These are phyloP conservation scores for Citrus unshiu DNA, from an alignment of 345 rosid species.

Conservation along the genomic window DNA sequence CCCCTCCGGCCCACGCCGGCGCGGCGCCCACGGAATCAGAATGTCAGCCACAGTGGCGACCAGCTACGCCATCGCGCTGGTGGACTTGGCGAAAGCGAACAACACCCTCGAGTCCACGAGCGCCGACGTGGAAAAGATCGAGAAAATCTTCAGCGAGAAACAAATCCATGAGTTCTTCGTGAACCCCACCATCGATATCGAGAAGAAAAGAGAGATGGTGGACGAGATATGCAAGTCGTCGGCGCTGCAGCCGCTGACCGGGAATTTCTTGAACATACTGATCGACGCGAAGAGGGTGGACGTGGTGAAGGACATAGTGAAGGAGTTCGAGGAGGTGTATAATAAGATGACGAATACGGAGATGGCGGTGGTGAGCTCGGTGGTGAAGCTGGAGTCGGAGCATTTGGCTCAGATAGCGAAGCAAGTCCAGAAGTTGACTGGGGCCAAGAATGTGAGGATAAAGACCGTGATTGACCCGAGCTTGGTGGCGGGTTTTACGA, in stretches of 20 bases:
- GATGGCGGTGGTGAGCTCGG: conserved; percentile 77
- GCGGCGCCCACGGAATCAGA: conserved; percentile 38
- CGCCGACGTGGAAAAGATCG: conserved; percentile 74
- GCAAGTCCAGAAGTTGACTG: conserved; percentile 89
- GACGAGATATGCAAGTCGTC: conserved; percentile 54
- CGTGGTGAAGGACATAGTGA: conserved; percentile 56
- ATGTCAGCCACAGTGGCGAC: conserved; percentile 58
- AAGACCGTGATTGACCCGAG: conserved; percentile 73
- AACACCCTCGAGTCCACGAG: conserved; percentile 58
- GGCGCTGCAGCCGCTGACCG: conserved; percentile 50
- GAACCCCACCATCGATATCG: conserved; percentile 48
- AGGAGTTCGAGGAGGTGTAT: conserved; percentile 71
- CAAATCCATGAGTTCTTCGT: conserved; percentile 47
- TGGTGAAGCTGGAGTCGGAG: conserved; percentile 70
- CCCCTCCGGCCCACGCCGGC: conserved; percentile 30
- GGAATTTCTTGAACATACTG: conserved; percentile 68
- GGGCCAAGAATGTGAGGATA: conserved; percentile 80
- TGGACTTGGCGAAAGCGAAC: conserved; percentile 66
- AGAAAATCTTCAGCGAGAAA: conserved; percentile 58
- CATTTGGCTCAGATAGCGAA: conserved; percentile 86
- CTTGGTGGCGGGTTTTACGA: conserved; percentile 89
- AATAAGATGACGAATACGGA: conserved; percentile 69
- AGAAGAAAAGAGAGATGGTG: conserved; percentile 51
- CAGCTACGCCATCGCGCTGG: conserved; percentile 79
- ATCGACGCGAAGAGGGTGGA: conserved; percentile 63